A percentile compares a stretch with the other conserved stretches of the same genome.
These are phyloP conservation scores for Trichoderma virens DNA, from an alignment of 495 filamentous ascomycete species.

Conservation along the genomic window DNA sequence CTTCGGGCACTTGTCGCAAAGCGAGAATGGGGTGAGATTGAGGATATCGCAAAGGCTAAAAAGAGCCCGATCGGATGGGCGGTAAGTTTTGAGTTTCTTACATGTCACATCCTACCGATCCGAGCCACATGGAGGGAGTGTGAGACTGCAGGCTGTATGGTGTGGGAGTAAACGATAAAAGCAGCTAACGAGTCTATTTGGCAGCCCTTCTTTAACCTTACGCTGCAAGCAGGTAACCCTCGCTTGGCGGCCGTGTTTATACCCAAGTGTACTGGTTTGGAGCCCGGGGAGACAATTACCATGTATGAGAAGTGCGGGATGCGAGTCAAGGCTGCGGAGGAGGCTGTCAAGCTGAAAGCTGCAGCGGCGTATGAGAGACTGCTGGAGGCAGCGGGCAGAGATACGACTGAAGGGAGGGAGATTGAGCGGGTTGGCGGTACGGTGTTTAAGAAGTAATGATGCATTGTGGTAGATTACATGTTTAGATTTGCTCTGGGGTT, in stretches of 20 bases:
- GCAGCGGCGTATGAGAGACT: constrained; percentile 45
- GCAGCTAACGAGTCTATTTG: constrained; percentile 17
- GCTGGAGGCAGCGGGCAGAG: constrained; percentile 37
- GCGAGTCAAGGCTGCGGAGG: constrained; percentile 83
- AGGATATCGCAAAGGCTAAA: constrained; percentile 63
- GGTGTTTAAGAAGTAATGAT: constrained; percentile 36
- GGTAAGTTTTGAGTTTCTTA: constrained; percentile 37
- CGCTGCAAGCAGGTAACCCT: constrained; percentile 81
- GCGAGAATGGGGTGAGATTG: constrained; percentile 85
- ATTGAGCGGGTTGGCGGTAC: constrained; percentile 36
- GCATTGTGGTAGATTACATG: neutral
- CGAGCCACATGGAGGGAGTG: neutral
- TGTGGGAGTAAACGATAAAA: neutral
- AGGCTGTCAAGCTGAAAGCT: constrained; percentile 79
- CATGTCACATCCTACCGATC: neutral
- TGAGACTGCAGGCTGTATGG: neutral
- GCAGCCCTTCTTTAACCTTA: constrained; percentile 86
- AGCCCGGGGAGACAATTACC: constrained; percentile 58
- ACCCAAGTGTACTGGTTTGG: constrained; percentile 66
- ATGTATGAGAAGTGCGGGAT: constrained; percentile 97
- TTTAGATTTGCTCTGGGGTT: neutral
- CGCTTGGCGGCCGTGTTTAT: constrained; percentile 78
- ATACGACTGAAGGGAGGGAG: constrained; percentile 35
- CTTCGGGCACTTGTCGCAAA: constrained; percentile 82
- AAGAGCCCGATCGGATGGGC: constrained; percentile 98